Evolutionary conservation across 2,329 filamentous ascomycete species (phyloP).

Genomic region (Nemania sp.): DNA sequence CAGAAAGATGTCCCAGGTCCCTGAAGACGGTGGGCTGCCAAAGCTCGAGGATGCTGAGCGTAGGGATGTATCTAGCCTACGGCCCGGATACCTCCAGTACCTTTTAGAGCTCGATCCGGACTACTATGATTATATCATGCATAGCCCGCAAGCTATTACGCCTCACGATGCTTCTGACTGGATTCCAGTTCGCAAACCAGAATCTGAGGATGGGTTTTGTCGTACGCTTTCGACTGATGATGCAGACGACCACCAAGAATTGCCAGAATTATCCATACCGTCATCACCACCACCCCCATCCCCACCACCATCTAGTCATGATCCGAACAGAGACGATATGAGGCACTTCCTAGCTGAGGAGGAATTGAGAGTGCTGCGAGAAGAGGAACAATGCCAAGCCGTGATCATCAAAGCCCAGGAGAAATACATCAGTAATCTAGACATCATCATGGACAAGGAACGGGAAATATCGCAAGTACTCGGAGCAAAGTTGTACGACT

Average conservation of each 20-base stretch:
- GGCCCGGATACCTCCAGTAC: no score
- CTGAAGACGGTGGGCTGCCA: background rate
- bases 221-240: constrained; percentile 7
- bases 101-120: no score
- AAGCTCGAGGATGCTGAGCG: background rate
- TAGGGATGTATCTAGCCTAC: background rate
- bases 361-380: background rate
- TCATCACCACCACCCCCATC: background rate
- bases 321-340: background rate
- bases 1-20: constrained; percentile 5
- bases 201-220: background rate
- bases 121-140: no score
- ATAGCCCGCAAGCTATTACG: background rate
- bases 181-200: constrained; percentile 10
- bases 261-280: background rate
- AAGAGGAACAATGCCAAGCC: background rate
- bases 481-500: constrained; percentile 15
- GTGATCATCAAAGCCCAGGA: background rate
- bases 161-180: constrained; percentile 1
- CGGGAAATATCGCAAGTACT: background rate
- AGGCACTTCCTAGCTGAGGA: background rate
- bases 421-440: background rate
- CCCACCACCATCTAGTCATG: background rate
- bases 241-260: background rate
- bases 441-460: background rate